Evolutionary conservation across 306 rosid species (phyloP).

Genomic region (Cicer cuneatum): DNA sequence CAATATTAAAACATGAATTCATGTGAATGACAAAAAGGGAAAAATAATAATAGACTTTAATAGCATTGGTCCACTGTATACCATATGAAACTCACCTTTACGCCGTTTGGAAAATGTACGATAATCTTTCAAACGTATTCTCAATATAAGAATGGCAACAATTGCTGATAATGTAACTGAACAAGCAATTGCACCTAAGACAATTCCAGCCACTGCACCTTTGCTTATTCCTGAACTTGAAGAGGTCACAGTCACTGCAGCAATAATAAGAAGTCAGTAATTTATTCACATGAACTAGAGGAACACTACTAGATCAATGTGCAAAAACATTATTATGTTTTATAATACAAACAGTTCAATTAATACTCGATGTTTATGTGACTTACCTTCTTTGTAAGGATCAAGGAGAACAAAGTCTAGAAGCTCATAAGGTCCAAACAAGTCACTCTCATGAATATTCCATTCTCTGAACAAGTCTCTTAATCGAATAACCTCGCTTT

Average conservation of each 20-base stretch:
- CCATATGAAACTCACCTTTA: slow-evolving; percentile 79
- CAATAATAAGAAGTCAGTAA: slow-evolving; percentile 12
- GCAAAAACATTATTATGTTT: background rate
- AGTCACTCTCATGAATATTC: slow-evolving; percentile 55
- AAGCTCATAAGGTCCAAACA: slow-evolving; percentile 91
- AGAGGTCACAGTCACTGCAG: slow-evolving; percentile 49
- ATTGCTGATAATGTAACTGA: slow-evolving; percentile 65
- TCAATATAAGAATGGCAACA: slow-evolving; percentile 62
- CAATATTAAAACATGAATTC: background rate
- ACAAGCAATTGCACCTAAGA: slow-evolving; percentile 70
- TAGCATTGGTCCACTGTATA: too few species aligned
- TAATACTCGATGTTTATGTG: slow-evolving; percentile 33
- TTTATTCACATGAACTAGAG: slow-evolving; percentile 15
- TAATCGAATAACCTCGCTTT: slow-evolving; percentile 64
- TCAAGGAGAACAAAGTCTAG: slow-evolving; percentile 52
- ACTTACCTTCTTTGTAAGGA: slow-evolving; percentile 66
- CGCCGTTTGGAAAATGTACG: slow-evolving; percentile 56
- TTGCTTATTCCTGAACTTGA: slow-evolving; percentile 64
- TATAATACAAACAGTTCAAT: background rate
- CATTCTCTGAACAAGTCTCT: slow-evolving; percentile 60
- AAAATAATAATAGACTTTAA: too few species aligned
- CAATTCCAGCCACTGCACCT: slow-evolving; percentile 72
- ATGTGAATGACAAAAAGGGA: too few species aligned
- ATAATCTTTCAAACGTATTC: slow-evolving; percentile 48
- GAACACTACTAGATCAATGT: background rate